Percentiles rank a stretch among this genome's conserved stretches.
Evolutionary conservation across 73 alveolate genomes (phyloP).

Genomic region (Stentor coeruleus): DNA sequence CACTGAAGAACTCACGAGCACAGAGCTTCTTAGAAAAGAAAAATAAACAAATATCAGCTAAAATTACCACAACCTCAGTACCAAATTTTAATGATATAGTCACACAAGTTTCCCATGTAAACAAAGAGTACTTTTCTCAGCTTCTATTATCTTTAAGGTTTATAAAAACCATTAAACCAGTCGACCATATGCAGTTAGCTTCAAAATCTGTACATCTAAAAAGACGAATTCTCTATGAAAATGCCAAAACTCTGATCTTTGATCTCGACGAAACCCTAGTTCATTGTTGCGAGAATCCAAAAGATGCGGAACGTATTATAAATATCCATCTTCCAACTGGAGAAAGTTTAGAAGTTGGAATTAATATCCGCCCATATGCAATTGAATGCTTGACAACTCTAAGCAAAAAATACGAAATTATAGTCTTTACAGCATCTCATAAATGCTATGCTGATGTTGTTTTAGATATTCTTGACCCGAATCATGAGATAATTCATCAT

Average conservation of each 20-base stretch:
- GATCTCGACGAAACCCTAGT: slow-evolving; percentile 47
- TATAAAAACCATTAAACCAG: background rate
- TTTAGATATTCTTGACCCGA: slow-evolving; percentile 77
- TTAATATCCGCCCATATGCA: slow-evolving; percentile 67
- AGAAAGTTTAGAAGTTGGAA: slow-evolving; percentile 43
- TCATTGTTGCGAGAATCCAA: slow-evolving; percentile 31
- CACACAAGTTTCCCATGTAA: too few species aligned
- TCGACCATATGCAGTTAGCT: too few species aligned
- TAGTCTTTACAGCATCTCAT: slow-evolving; percentile 85
- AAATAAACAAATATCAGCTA: too few species aligned
- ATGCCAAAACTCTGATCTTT: slow-evolving; percentile 45
- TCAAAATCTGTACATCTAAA: too few species aligned
- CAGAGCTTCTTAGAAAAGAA: too few species aligned
- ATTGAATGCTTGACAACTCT: slow-evolving; percentile 48
- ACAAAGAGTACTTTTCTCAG: too few species aligned
- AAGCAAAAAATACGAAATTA: slow-evolving; percentile 55
- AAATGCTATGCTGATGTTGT: slow-evolving; percentile 81
- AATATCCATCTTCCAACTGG: slow-evolving; percentile 37
- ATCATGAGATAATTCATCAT: slow-evolving; percentile 51
- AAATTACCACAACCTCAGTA: too few species aligned
- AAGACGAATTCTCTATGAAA: too few species aligned
- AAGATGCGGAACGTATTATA: background rate
- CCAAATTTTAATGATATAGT: too few species aligned
- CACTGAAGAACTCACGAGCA: too few species aligned
- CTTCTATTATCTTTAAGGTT: background rate